Evolutionary conservation across 257 asterid species (phyloP), one percentile per base, ranked within the genome.

Genomic region (Gentiana straminea): DNA sequence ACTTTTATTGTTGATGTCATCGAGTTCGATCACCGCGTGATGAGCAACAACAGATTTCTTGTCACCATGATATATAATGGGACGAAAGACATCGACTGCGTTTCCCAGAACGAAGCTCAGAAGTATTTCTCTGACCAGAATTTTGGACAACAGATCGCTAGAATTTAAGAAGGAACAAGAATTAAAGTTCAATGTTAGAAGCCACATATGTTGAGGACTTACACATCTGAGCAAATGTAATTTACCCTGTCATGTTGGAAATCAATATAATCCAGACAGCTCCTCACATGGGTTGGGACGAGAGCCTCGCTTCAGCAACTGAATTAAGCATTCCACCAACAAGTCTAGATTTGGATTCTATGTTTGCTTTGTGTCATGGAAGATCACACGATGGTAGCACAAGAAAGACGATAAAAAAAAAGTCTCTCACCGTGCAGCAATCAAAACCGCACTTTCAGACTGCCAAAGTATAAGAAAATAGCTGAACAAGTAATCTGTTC

Each of bases 11-110:
- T 24, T 24, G 24, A 24, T 24, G 24, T 24, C 24, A 24, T 24
- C 24, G 1, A 24, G 24, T 24, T 24, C 24, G 24, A 24, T 86
- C 49, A 86, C 94, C 5, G 95, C 84, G 75, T 86, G 89, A 70
- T 81, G 95, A 53, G 95, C 89, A 61, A 86, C 95, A 57, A 91
- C 84, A 66, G 84, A 84, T 72, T 86, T 94, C 54, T 86, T 94
- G 41, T 86, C 90, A 83, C 84, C 55, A 94, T 94, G 51, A 94
- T 92, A 58, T 84, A 74, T 84, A 72, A 80, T 84, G 87, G 57
- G 91, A 84, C 57, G 94, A 84, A 73, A 86, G 74, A 94, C 95
- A 86, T 50, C 95, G 95, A 66, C 92, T 81, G 46, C 84, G 82
- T 72, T 81, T 66, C 61, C 95, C 94, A 64, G 95, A 86, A 68